Evolutionary conservation across 139 green algal species (phyloP).

Genomic region (Coelastrella sp.): DNA sequence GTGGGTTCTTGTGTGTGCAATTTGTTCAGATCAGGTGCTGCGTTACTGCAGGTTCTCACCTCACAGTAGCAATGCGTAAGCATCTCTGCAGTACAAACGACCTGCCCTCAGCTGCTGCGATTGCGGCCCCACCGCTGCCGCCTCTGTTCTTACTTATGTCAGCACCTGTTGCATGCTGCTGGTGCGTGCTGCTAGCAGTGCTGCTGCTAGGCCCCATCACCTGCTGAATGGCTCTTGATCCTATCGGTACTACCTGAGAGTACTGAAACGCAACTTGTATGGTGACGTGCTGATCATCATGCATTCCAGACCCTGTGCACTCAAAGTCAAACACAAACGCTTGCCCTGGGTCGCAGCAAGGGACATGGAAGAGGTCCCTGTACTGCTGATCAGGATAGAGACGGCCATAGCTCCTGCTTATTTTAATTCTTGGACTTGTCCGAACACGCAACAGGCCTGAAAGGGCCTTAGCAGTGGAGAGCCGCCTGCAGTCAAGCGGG

Average conservation of each 20-base stretch:
- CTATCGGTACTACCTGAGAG: constrained; percentile 47
- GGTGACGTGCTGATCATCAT: constrained; percentile 6
- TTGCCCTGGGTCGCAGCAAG: constrained; percentile 69
- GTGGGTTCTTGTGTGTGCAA: background rate
- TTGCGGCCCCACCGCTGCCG: constrained; percentile 13
- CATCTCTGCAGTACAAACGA: constrained; percentile 69
- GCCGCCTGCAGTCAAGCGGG: constrained; percentile 65
- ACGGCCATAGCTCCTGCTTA: constrained; percentile 76
- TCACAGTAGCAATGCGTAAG: constrained; percentile 66
- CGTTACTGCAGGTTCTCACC: constrained; percentile 18
- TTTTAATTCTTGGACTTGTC: constrained; percentile 72
- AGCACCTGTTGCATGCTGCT: background rate
- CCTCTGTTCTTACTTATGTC: background rate
- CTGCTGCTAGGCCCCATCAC: background rate
- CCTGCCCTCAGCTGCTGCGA: background rate
- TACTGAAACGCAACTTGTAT: constrained; percentile 48
- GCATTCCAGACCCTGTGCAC: background rate
- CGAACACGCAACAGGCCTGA: constrained; percentile 82
- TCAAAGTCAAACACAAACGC: constrained; percentile 78
- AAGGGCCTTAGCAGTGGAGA: constrained; percentile 66
- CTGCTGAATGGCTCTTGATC: background rate
- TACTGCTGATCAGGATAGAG: constrained; percentile 63
- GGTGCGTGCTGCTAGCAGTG: background rate
- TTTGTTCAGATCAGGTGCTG: background rate
- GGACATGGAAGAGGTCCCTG: constrained; percentile 84